These are phyloP conservation scores for Kodamaea sp. DNA, from an alignment of 1,139 yeast species.

Conservation along the genomic window DNA sequence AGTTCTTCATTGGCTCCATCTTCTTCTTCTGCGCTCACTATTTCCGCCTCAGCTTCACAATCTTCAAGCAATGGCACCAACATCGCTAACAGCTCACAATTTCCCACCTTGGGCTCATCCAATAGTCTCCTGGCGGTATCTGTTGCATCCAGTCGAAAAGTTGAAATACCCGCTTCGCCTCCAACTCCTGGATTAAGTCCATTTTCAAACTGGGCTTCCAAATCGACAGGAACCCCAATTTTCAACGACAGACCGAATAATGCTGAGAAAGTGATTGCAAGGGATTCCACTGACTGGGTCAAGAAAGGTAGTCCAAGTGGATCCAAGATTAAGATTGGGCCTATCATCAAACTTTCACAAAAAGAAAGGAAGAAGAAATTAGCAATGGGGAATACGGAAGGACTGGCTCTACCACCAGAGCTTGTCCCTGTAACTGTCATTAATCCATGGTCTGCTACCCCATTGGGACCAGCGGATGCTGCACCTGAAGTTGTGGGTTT, in stretches of 20 bases:
- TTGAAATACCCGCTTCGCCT: not conserved
- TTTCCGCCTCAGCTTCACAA: not conserved
- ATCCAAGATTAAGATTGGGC: conserved; percentile 36
- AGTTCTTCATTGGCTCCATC: conserved; percentile 2
- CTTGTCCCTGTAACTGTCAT: conserved; percentile 1
- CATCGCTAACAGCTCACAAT: not conserved
- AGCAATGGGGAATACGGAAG: conserved; percentile 5
- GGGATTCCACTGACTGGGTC: conserved; percentile 5
- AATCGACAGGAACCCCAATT: conserved; percentile 17
- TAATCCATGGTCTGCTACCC: conserved; percentile 20
- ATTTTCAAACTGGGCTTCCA: conserved; percentile 34
- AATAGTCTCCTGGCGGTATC: no score
- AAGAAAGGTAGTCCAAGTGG: conserved; percentile 13
- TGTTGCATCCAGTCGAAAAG: not conserved
- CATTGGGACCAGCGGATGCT: not conserved
- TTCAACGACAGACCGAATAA: conserved; percentile 14
- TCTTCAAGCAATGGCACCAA: not conserved
- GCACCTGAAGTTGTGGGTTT: conserved; percentile 1
- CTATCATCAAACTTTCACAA: conserved; percentile 46
- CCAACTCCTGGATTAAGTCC: conserved; percentile 24
- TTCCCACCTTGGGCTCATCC: conserved; percentile 8
- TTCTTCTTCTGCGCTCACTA: conserved; percentile 1
- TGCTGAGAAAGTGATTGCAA: not conserved
- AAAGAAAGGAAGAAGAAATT: conserved; percentile 49
- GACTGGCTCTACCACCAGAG: not conserved